Conservation (phyloP, 495 filamentous ascomycete species). For the Penicillium coffeae region DNA sequence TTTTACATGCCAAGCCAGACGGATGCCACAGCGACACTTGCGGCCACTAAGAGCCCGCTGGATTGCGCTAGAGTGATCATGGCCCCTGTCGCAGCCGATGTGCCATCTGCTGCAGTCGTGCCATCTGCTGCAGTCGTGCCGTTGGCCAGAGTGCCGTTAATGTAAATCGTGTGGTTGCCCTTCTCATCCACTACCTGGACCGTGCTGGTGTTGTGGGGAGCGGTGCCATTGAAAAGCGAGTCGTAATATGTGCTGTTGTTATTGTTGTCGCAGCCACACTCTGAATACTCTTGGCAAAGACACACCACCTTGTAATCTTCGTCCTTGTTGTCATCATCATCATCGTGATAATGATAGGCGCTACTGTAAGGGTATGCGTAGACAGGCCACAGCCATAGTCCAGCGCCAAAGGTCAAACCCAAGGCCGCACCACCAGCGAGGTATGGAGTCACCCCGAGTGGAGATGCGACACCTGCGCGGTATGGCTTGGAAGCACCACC, state of each 20-base stretch:
- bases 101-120: slow-evolving; percentile 59
- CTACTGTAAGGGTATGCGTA: slow-evolving; percentile 69
- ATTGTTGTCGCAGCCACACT: slow-evolving; percentile 84
- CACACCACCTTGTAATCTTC: slow-evolving; percentile 70
- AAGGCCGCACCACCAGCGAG: slow-evolving; percentile 55
- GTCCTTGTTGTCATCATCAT: slow-evolving; percentile 46
- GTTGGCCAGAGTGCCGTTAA: slow-evolving; percentile 85
- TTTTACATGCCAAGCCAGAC: slow-evolving; percentile 31
- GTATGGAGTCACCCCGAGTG: slow-evolving; percentile 55
- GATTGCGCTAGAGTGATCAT: slow-evolving; percentile 36
- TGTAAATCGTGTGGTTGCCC: slow-evolving; percentile 67
- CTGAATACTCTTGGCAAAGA: slow-evolving; percentile 63
- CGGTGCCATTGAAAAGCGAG: slow-evolving; percentile 62
- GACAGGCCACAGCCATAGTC: slow-evolving; percentile 50
- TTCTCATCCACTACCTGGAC: slow-evolving; percentile 64
- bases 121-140: slow-evolving; percentile 79
- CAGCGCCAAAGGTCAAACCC: slow-evolving; percentile 49
- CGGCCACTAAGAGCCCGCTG: slow-evolving; percentile 61
- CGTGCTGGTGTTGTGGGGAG: slow-evolving; percentile 60
- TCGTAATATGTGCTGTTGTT: slow-evolving; percentile 54
- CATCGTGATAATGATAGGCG: slow-evolving; percentile 49
- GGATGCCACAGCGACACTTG: slow-evolving; percentile 47
- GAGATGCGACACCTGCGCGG: slow-evolving; percentile 52
- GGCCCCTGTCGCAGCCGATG: slow-evolving; percentile 27
- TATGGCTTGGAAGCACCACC: slow-evolving; percentile 75